Base-by-base conservation (phyloP, 2,329 filamentous ascomycete genomes). In the Scytalidium lignicola region DNA sequence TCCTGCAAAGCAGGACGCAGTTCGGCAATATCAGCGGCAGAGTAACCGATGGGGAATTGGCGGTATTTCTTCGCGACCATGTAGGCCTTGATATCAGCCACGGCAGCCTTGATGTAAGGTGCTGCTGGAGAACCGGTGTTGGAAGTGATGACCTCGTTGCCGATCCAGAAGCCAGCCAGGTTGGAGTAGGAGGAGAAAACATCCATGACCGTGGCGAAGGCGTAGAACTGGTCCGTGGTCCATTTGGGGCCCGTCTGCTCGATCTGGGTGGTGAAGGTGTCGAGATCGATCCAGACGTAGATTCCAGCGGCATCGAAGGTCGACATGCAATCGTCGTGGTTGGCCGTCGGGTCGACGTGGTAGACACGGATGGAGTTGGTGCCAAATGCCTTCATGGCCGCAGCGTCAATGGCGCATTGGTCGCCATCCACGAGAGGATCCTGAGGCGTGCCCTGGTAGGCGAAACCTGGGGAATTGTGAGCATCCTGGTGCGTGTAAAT, bases 361-460 rank as follows among this genome's bases (percentile, higher is more conserved):
- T 86, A 86, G 51, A 86, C 79, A 67, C 83, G 83, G 61, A 87
- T 72, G 40, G 83, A 84, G 72, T 87, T 87, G 65, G 86, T 70
- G 45, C 82, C 82, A 44, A 87, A 70, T 54, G 82, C 74, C 69
- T 82, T 75, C 75, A 87, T 85, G 62, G 84, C 72, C 20, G 65
- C 67, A 55, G 86, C 76, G 60, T 85, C 82, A 53, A 83, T 78
- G 68, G 75, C 77, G 75, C 83, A 86, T 59, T 67, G 67, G 5
- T 67, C 67, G 19, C 63, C 58, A 58, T 86, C 77, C 49, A 82
- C 79, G 54, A 86, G 78, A 45, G 83, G 82, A 62, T 86, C 83
- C 48, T 80, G 67, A 46, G 79, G 82, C 10, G 80, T 76, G 51
- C 82, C 82, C 65, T 84, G 80, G 66, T 84, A 84, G 68, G 86